Evolutionary conservation across 2,329 filamentous ascomycete species (phyloP), one percentile per base, ranked within the genome.

Genomic region (Thelonectria rubi): DNA sequence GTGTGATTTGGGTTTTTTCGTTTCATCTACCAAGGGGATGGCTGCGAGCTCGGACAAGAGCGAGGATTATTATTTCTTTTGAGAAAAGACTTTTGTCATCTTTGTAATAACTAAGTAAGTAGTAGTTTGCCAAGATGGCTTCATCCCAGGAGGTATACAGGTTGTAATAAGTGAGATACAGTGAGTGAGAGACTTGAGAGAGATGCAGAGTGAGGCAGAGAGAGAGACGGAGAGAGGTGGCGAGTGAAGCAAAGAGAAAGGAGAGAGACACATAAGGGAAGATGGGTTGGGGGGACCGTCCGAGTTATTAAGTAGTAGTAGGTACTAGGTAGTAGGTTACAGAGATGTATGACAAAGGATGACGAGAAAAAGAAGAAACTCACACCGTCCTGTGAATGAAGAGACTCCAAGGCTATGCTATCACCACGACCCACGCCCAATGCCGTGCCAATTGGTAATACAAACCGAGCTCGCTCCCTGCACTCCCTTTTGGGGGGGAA

Each of bases 321-420:
- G 18, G 18, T 45, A 45, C 39, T 50, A 51, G 15, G 26, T 39
- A 30, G 26, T 39, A 30, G 46, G 42, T 54, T 62, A 58, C 48
- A 58, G 32, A 54, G 17, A 9, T 30, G 32, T 60, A 21, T 48
- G 60, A 51, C 26, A 52, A 50, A 63, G 63, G 55, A 65, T 37
- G 26, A 51, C 52, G 54, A 58, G 60, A 52, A 49, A 51, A 26
- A 47, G 46, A 51, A 32, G 45, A 47, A 56, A 47, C 53, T 49
- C 63, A 61, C 47, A 60, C 65, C 48, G 53, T 53, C 50, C 51
- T 51, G 46, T 50, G n/a, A 51, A 62, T 26, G 11, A 62, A 58
- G 24, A 61, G 72, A 60, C 63, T 68, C 65, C 61, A 47, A 64
- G 60, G 63, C 57, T 55, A 69, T 72, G 69, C 67, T 67, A 60